Conservation (phyloP, 2,329 filamentous ascomycete species). For the Shiraia sp. region DNA sequence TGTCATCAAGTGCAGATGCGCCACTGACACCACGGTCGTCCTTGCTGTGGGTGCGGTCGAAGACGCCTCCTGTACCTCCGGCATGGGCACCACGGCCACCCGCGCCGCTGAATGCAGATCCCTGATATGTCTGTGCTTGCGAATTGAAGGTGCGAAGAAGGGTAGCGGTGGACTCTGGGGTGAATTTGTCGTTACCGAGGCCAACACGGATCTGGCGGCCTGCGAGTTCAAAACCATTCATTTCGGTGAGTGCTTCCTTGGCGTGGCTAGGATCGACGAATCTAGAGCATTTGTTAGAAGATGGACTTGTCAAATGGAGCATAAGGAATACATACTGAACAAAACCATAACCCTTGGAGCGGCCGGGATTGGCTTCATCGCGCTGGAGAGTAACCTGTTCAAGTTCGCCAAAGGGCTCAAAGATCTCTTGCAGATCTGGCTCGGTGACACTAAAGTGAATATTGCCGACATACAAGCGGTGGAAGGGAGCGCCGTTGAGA, state of each 20-base stretch:
- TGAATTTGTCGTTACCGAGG: conserved; percentile 99
- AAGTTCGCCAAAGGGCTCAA: conserved; percentile 95
- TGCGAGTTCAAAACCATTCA: conserved; percentile 99
- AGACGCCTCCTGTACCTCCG: conserved; percentile 70
- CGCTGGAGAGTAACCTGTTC: conserved; percentile 98
- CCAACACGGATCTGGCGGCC: conserved; percentile 97
- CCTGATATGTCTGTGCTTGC: conserved; percentile 68
- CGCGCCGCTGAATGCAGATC: conserved; percentile 87
- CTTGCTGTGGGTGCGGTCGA: conserved; percentile 86
- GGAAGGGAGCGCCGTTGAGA: conserved; percentile 88
- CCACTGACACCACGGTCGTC: conserved; percentile 87
- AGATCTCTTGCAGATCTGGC: conserved; percentile 91
- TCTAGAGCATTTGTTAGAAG: conserved; percentile 57
- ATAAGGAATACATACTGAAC: conserved; percentile 75
- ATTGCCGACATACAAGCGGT: conserved; percentile 97
- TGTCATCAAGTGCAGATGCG: conserved; percentile 94
- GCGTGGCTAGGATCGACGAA: conserved; percentile 90
- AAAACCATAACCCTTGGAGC: conserved; percentile 86
- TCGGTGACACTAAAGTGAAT: conserved; percentile 99
- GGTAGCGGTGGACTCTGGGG: conserved; percentile 91
- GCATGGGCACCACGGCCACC: conserved; percentile 85
- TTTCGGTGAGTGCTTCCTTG: conserved; percentile 93
- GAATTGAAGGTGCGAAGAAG: conserved; percentile 88
- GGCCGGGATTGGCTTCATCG: conserved; percentile 70
- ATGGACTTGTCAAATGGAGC: neutral